Evolutionary conservation across 768 basidiomycete species (phyloP), one percentile per base, ranked within the genome.

Genomic region (Guyanaporus albipodus): DNA sequence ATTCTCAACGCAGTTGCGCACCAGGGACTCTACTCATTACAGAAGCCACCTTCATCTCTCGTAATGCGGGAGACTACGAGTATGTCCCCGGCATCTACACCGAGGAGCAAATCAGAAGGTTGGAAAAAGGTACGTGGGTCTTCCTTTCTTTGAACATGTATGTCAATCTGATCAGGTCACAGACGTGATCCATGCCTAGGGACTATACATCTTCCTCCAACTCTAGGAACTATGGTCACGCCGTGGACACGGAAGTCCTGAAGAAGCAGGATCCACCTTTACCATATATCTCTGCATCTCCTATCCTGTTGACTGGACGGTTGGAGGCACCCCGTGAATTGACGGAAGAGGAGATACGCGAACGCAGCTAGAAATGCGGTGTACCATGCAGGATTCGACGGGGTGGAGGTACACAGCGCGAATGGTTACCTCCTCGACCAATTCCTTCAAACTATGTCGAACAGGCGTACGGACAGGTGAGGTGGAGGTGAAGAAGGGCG

Each of bases 1-100:
- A 79, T 56, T 45, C 61, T 4, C 79, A 80, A 54, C 72, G 78
- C 1, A 69, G 66, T 6, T 64, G 64, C 33, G 56, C 61, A 1
- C 72, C 75, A 0, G 82, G 82, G 0, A 80, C 78, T 0, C 63
- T 84, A 5, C 61, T 79, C 34, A 71, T 86, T 46, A 65, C 78
- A 1, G 82, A 85, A 60, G 81, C 71, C 0, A 79, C 79, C 2
- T 68, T 73, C 46, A 75, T 85, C 41, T 70, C 42, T 8, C 35
- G 22, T 22, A 21, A 36, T 15, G 35, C 35, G 9, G 35, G 35
- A 21, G 35, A 21, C 1, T 15, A 22, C 8, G 14, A 5, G 3
- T 21, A 36, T 22, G 14, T 22, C 14, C 35, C 35, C 19, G 35
- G 35, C 35, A 36, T 36, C 19, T 36, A 36, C 7, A 22, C 35